These are phyloP conservation scores for Sporothrix brasiliensis DNA, from an alignment of 2,329 filamentous ascomycete species.

Conservation along the genomic window DNA sequence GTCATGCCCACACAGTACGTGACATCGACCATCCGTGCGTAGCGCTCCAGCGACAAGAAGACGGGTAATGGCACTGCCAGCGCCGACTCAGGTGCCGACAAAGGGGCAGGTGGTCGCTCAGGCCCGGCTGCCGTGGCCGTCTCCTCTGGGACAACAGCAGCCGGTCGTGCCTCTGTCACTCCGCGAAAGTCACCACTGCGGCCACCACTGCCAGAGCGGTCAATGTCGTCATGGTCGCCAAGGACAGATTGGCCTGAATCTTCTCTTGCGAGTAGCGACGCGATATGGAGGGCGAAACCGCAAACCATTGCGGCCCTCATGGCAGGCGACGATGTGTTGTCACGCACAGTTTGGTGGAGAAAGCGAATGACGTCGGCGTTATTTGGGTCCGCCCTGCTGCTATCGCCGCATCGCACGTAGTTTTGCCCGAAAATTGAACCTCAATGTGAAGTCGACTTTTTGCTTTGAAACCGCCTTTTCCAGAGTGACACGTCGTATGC, in stretches of 20 bases:
- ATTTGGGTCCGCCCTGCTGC: neutral
- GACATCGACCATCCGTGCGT: constrained; percentile 90
- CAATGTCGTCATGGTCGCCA: neutral
- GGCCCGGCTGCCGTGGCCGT: neutral
- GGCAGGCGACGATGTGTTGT: neutral
- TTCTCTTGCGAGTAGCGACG: neutral
- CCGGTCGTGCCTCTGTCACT: neutral
- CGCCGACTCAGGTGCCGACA: neutral
- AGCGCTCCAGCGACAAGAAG: constrained; percentile 81
- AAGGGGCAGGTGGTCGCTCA: neutral
- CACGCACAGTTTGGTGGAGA: neutral
- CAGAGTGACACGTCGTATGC: neutral
- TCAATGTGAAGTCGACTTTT: neutral
- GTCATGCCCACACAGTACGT: constrained; percentile 88
- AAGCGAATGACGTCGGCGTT: neutral
- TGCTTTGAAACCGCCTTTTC: neutral
- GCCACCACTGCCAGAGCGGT: neutral
- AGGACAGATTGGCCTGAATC: neutral
- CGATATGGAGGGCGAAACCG: neutral
- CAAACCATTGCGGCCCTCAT: constrained; percentile 8
- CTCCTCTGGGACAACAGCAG: neutral
- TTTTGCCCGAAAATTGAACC: neutral
- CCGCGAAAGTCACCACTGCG: neutral
- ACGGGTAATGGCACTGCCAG: constrained; percentile 46
- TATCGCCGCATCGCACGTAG: constrained; percentile 9